Percentiles rank a stretch among this genome's conserved stretches.
Conservation (phyloP, 495 filamentous ascomycete species). For the Neurospora sp. region DNA sequence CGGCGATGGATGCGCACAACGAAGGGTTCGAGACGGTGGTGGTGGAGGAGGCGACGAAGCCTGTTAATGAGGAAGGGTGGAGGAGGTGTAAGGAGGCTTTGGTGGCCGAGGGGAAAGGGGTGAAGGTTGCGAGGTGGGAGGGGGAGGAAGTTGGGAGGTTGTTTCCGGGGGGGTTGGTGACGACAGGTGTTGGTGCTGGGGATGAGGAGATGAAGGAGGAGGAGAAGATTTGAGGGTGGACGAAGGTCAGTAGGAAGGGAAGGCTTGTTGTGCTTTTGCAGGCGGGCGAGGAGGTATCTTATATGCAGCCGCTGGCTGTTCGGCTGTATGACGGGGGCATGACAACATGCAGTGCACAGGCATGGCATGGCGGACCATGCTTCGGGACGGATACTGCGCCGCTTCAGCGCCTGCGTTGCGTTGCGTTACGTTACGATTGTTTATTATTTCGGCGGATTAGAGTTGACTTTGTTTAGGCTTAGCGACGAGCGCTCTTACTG, state of each 20-base stretch:
- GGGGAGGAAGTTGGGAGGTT: conserved; percentile 31
- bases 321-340: not conserved
- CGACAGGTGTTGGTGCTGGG: conserved; percentile 34
- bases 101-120: conserved; percentile 25
- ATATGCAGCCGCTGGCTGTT: not conserved
- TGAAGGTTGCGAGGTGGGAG: conserved; percentile 33
- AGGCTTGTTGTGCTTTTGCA: not conserved
- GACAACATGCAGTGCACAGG: not conserved
- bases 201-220: conserved; percentile 27
- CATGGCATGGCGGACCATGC: not conserved
- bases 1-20: conserved; percentile 63
- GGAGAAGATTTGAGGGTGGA: conserved; percentile 9
- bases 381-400: not conserved
- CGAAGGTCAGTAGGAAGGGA: not conserved
- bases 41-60: conserved; percentile 64
- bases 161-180: conserved; percentile 5
- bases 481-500: not conserved
- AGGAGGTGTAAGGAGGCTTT: conserved; percentile 46
- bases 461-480: not conserved
- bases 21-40: conserved; percentile 72
- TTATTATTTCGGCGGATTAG: not conserved
- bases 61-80: conserved; percentile 55
- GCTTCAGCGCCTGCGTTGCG: not conserved
- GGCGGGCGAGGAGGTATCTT: not conserved
- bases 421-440: not conserved